Evolutionary conservation across 1,284 basidiomycete species (phyloP).

Genomic region (Neotropicomus parvogracilis): DNA sequence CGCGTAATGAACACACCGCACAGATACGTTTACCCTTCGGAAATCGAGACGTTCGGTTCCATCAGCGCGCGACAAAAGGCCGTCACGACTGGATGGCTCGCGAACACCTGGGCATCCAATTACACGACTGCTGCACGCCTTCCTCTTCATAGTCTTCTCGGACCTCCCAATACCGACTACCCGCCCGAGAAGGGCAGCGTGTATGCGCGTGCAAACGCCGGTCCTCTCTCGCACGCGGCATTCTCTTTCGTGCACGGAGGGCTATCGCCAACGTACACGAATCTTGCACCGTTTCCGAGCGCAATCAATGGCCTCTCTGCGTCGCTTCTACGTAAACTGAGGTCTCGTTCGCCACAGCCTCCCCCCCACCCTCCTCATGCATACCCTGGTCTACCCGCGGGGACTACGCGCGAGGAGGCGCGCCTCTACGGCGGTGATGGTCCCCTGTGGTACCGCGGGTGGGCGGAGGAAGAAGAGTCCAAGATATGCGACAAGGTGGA

Average conservation of each 20-base stretch:
- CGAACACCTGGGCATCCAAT: slow-evolving; percentile 80
- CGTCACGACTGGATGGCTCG: slow-evolving; percentile 73
- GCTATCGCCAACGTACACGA: slow-evolving; percentile 67
- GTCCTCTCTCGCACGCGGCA: slow-evolving; percentile 68
- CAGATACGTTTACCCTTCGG: slow-evolving; percentile 79
- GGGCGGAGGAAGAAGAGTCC: slow-evolving; percentile 71
- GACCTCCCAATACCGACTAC: slow-evolving; percentile 69
- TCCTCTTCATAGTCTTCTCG: slow-evolving; percentile 68
- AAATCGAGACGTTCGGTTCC: slow-evolving; percentile 79
- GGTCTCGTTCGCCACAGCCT: slow-evolving; percentile 55
- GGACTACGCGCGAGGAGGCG: slow-evolving; percentile 63
- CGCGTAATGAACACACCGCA: slow-evolving; percentile 4
- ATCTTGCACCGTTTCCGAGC: slow-evolving; percentile 76
- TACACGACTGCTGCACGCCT: slow-evolving; percentile 83
- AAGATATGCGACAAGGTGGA: slow-evolving; percentile 71
- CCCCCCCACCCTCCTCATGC: slow-evolving; percentile 77
- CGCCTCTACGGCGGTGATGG: slow-evolving; percentile 74
- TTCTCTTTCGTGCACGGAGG: slow-evolving; percentile 88
- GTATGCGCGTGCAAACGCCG: slow-evolving; percentile 37
- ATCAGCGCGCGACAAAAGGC: slow-evolving; percentile 66
- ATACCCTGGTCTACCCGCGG: slow-evolving; percentile 71
- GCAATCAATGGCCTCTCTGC: slow-evolving; percentile 72
- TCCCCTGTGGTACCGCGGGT: slow-evolving; percentile 88
- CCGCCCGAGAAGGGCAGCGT: slow-evolving; percentile 39
- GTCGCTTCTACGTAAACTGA: slow-evolving; percentile 63